These are phyloP conservation scores for Lecanicillium sp. DNA, from an alignment of 2,329 filamentous ascomycete genomes.

Conservation along the genomic window DNA sequence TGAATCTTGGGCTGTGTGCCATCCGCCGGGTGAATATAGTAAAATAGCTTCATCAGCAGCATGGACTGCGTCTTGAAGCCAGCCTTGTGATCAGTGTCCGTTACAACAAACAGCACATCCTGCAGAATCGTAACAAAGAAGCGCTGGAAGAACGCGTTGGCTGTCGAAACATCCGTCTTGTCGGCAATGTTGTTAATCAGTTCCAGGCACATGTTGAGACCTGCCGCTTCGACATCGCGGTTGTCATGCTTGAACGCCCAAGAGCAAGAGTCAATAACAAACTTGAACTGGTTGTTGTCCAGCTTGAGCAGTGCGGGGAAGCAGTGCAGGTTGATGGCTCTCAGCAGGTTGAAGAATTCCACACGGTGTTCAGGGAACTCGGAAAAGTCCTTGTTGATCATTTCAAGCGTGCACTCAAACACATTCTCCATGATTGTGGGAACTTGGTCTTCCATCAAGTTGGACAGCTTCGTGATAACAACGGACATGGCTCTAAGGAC, in stretches of 20 bases:
- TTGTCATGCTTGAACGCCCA: slow-evolving; percentile 99
- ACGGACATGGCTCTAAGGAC: slow-evolving; percentile 97
- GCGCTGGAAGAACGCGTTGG: slow-evolving; percentile 94
- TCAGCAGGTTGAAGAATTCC: slow-evolving; percentile 97
- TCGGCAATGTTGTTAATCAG: slow-evolving; percentile 97
- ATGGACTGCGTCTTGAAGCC: slow-evolving; percentile 98
- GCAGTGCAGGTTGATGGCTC: slow-evolving; percentile 94
- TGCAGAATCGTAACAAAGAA: slow-evolving; percentile 95
- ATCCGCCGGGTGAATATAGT: slow-evolving; percentile 73
- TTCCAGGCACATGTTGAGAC: slow-evolving; percentile 96
- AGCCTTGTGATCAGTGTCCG: slow-evolving; percentile 96
- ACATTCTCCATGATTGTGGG: slow-evolving; percentile 97
- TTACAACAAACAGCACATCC: slow-evolving; percentile 96
- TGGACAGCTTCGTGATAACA: slow-evolving; percentile 92
- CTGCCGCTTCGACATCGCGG: slow-evolving; percentile 91
- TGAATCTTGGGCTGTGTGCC: slow-evolving; percentile 72
- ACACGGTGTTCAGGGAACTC: slow-evolving; percentile 98
- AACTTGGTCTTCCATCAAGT: slow-evolving; percentile 98
- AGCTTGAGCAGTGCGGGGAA: slow-evolving; percentile 92
- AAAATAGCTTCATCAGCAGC: slow-evolving; percentile 91
- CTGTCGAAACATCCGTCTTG: slow-evolving; percentile 75
- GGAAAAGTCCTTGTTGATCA: slow-evolving; percentile 99
- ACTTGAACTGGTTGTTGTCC: slow-evolving; percentile 96
- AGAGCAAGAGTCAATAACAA: slow-evolving; percentile 98
- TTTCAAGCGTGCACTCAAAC: slow-evolving; percentile 95